Evolutionary conservation across 169 alveolate species (phyloP).

Genomic region (Toxoplasma gondii): DNA sequence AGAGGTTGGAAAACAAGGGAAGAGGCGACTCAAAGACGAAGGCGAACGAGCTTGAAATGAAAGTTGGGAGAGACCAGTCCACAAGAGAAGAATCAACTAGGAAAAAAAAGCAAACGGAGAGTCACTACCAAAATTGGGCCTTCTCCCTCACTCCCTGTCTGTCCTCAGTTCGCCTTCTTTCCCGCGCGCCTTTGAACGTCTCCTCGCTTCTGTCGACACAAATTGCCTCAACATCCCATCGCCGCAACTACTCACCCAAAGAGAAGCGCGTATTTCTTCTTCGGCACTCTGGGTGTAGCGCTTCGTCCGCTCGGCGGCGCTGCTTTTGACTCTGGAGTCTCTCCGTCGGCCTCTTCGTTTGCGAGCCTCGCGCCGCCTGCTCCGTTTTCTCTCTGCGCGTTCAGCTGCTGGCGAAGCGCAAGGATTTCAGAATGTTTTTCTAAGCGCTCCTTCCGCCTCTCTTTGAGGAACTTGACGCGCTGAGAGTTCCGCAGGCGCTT

Average conservation of each 20-base stretch:
- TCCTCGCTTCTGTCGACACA: no score
- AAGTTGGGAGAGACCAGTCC: no score
- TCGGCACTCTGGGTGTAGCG: background rate
- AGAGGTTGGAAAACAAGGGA: background rate
- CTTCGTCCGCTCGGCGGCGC: background rate
- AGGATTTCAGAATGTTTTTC: constrained; percentile 4
- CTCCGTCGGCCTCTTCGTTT: background rate
- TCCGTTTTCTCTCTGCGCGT: background rate
- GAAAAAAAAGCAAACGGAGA: no score
- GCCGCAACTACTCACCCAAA: background rate
- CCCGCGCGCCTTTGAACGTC: no score
- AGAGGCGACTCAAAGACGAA: background rate
- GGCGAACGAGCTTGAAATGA: no score
- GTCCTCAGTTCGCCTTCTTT: no score
- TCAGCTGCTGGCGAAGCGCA: background rate
- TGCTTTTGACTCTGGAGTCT: no score
- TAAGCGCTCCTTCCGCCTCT: constrained; percentile 11
- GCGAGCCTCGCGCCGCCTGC: no score
- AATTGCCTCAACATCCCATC: no score
- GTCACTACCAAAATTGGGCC: no score
- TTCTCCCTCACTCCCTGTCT: no score
- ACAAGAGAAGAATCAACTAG: no score
- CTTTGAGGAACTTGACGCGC: background rate
- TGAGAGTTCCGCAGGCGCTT: background rate
- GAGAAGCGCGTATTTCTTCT: constrained; percentile 33